Base-by-base conservation (phyloP, 257 asterid species). In the Anisodus acutangulus region DNA sequence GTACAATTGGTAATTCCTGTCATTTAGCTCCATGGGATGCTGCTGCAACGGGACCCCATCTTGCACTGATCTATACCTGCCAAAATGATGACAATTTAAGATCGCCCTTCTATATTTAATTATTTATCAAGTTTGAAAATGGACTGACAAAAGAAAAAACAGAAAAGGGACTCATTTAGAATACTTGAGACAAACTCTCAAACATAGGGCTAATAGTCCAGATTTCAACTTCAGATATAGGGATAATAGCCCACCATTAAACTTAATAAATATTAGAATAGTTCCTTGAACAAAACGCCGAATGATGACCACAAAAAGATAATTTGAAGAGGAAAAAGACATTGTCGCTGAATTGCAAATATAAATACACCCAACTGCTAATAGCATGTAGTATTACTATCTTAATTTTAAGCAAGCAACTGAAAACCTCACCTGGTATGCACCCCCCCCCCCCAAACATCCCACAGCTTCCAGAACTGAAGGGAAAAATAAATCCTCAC, bases 51-150 rank as follows among this genome's bases (percentile, higher is more conserved):
- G 17, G 13, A 79, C 35, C 81, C 83, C 39, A 51, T 37, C 88
- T 76, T 88, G 89, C 79, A 57, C 43, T 37, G 86, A 19, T 79
- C 87, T 80, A 82, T 85, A 85, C 71, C 90, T 88, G 90, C 63
- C 16, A 78, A 78, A 68, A 43, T 69, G 78, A 78, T n/a, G n/a
- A n/a, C 47, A 54, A 82, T 71, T 84, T 60, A 80, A 72, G 63
- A 62, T 62, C 84, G 85, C 63, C 57, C 47, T 59, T 72, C 4
- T 37, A 47, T 55, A 6, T 72, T 80, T 66, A n/a, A n/a, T n/a
- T n/a, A n/a, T n/a, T n/a, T n/a, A n/a, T 63, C 58, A 67, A 39
- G 35, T 80, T 55, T 62, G 60, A 69, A 74, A 51, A 43, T 26
- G 68, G 31, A 78, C 64, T 53, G 49, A 15, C 13, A 8, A 41